Evolutionary conservation across 2,329 filamentous ascomycete species (phyloP).

Genomic region (Apiospora rasikravindrae): DNA sequence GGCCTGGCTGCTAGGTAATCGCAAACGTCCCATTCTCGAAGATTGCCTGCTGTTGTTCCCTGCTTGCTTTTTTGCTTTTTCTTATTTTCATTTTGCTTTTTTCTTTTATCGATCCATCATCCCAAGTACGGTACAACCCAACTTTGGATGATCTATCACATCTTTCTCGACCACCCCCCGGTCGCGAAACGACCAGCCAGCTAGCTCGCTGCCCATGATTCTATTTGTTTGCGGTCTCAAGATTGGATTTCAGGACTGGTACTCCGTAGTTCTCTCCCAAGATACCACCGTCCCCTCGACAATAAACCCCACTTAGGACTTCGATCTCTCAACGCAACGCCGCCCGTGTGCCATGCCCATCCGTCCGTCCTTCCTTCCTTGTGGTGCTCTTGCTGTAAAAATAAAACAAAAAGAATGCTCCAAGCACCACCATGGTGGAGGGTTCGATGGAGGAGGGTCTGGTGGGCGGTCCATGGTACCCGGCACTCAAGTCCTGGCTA

Average conservation of each 20-base stretch:
- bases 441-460: neutral
- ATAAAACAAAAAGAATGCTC: neutral
- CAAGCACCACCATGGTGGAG: neutral
- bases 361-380: neutral
- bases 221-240: constrained; percentile 8
- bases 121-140: constrained; percentile 13
- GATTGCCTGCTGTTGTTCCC: neutral
- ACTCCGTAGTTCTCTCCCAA: neutral
- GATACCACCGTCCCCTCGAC: neutral
- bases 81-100: neutral
- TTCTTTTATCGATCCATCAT: constrained; percentile 11
- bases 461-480: neutral
- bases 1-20: neutral
- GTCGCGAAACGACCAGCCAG: constrained; percentile 11
- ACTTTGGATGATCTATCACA: constrained; percentile 5
- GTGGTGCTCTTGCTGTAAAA: neutral
- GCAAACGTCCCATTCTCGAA: neutral
- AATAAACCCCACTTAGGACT: neutral
- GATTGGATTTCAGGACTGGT: neutral
- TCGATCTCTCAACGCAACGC: constrained; percentile 7
- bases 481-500: neutral
- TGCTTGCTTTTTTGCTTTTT: neutral
- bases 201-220: constrained; percentile 4
- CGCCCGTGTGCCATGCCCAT: neutral
- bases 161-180: neutral